Percentiles rank a stretch among this genome's conserved stretches.
These are phyloP conservation scores for Scenedesmus sp. DNA, from an alignment of 163 green algal genomes.

Conservation along the genomic window DNA sequence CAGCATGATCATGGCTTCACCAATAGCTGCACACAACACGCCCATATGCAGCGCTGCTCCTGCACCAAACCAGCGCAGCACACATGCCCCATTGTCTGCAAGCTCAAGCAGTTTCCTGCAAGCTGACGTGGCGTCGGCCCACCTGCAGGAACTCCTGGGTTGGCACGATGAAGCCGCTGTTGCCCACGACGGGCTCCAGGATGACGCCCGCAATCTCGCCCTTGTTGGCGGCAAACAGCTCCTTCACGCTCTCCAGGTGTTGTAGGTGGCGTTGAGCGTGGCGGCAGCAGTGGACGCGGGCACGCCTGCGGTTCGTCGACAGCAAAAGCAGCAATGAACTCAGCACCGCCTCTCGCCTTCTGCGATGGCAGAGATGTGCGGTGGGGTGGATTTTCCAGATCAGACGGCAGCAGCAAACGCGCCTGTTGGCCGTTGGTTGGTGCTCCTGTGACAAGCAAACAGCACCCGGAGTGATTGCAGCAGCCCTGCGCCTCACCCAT, in stretches of 20 bases:
- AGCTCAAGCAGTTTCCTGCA: too few species aligned
- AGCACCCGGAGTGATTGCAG: too few species aligned
- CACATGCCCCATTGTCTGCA: neutral
- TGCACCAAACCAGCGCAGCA: neutral
- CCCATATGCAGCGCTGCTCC: too few species aligned
- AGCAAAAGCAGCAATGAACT: neutral
- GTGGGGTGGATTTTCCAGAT: too few species aligned
- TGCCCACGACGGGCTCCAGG: slow-evolving; percentile 99
- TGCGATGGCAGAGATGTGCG: too few species aligned
- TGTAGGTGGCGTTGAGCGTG: slow-evolving; percentile 98
- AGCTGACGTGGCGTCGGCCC: too few species aligned
- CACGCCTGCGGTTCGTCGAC: slow-evolving; percentile 65
- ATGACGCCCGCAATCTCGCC: slow-evolving; percentile 98
- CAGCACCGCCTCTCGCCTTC: too few species aligned
- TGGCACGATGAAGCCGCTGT: slow-evolving; percentile 98
- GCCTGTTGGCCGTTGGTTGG: too few species aligned
- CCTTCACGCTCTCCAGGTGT: slow-evolving; percentile 95
- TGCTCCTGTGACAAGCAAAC: too few species aligned
- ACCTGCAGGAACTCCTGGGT: slow-evolving; percentile 93
- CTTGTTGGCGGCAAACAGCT: slow-evolving; percentile 95
- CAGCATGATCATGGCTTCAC: neutral
- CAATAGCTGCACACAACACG: too few species aligned
- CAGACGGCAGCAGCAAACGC: neutral
- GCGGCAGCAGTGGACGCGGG: slow-evolving; percentile 79
- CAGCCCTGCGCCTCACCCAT: too few species aligned